A percentile compares a stretch with the other conserved stretches of the same genome.
These are phyloP conservation scores for Aspergillus sp. DNA, from an alignment of 2,329 filamentous ascomycete genomes.

Conservation along the genomic window DNA sequence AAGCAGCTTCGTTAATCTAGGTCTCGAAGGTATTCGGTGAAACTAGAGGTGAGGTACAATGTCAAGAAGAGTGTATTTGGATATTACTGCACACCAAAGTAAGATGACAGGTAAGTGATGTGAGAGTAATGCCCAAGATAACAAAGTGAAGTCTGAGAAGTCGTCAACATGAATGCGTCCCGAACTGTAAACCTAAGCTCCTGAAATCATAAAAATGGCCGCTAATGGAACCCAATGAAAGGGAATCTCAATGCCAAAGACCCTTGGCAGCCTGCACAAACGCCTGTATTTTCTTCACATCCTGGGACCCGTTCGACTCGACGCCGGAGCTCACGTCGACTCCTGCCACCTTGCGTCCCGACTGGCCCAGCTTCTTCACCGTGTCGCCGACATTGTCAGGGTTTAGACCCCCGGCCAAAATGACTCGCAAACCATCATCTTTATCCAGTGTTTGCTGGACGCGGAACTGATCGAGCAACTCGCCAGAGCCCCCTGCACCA, in stretches of 20 bases:
- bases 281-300: slow-evolving; percentile 64
- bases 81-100: background rate
- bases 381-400: slow-evolving; percentile 65
- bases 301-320: slow-evolving; percentile 73
- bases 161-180: slow-evolving; percentile 5
- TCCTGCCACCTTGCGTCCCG: slow-evolving; percentile 58
- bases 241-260: slow-evolving; percentile 18
- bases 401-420: slow-evolving; percentile 78
- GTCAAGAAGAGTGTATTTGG: background rate
- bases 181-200: slow-evolving; percentile 2
- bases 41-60: background rate
- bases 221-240: background rate
- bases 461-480: slow-evolving; percentile 61
- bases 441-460: slow-evolving; percentile 58
- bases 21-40: background rate
- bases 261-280: slow-evolving; percentile 71
- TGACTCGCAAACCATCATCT: slow-evolving; percentile 61
- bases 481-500: slow-evolving; percentile 70
- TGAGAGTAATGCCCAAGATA: background rate
- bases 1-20: background rate
- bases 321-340: slow-evolving; percentile 95
- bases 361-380: slow-evolving; percentile 53
- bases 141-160: slow-evolving; percentile 1
- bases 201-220: slow-evolving; percentile 1
- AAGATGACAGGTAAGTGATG: background rate